These are phyloP conservation scores for Candida vaughaniae DNA, from an alignment of 805 yeast genomes.

Conservation along the genomic window DNA sequence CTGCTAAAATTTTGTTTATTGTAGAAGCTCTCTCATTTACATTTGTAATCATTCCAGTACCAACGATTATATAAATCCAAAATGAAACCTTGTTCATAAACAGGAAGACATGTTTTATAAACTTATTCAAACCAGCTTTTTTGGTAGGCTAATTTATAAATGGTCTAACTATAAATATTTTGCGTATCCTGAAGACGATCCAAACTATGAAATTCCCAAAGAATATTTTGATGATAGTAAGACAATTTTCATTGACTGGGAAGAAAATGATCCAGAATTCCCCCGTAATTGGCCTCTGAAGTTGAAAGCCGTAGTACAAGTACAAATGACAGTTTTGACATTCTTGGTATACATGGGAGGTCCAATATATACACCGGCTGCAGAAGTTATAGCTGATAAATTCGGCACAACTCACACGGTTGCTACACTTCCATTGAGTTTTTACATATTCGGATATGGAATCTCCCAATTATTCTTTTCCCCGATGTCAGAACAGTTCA, in stretches of 20 bases:
- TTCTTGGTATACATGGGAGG: slow-evolving; percentile 49
- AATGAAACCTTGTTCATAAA: too few species aligned
- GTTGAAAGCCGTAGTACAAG: slow-evolving; percentile 25
- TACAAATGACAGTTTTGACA: slow-evolving; percentile 15
- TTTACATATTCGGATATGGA: slow-evolving; percentile 62
- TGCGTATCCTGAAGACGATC: slow-evolving; percentile 25
- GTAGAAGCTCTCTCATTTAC: too few species aligned
- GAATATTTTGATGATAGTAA: slow-evolving; percentile 15
- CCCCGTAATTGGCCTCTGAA: slow-evolving; percentile 55
- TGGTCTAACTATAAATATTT: slow-evolving; percentile 24
- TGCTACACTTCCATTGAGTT: slow-evolving; percentile 51
- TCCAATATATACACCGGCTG: slow-evolving; percentile 54
- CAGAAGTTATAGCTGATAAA: slow-evolving; percentile 42
- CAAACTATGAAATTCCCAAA: slow-evolving; percentile 29
- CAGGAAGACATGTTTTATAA: too few species aligned
- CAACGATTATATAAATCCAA: too few species aligned
- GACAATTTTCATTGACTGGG: slow-evolving; percentile 20
- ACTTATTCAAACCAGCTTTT: slow-evolving; percentile 4
- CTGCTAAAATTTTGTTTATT: too few species aligned
- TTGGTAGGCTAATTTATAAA: slow-evolving; percentile 29
- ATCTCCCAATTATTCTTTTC: slow-evolving; percentile 59
- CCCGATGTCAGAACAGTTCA: slow-evolving; percentile 57
- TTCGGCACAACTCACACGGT: slow-evolving; percentile 44
- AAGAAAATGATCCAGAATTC: slow-evolving; percentile 51
- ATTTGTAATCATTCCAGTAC: too few species aligned